Base-by-base conservation (phyloP, 1,139 yeast species). In the Saccharomycopsis phalli region DNA sequence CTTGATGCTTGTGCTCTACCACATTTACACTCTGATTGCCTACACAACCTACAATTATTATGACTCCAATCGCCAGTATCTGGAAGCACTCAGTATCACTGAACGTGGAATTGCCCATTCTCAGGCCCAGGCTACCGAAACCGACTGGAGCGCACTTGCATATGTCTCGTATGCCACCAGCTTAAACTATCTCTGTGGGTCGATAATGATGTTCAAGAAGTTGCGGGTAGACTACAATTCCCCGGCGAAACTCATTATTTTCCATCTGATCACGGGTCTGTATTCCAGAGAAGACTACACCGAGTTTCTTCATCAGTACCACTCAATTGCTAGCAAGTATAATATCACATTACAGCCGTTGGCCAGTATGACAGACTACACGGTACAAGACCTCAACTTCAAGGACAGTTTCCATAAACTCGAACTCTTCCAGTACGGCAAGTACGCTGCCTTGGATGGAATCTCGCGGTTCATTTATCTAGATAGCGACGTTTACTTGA, bases 101-200 rank as follows among this genome's bases (percentile, higher is more conserved):
- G n/a, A n/a, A n/a, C n/a, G n/a, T n/a, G n/a, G n/a, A n/a, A n/a
- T n/a, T n/a, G n/a, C n/a, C n/a, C 28, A 32, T 10, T 26, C 31
- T 17, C 5, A 14, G 7, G 13, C 19, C 8, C 18, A 26, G 20
- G n/a, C 11, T 14, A 7, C 18, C 7, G 30, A 43, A 0, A 53
- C 62, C 2, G 58, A 60, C 38, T 65, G 68, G 68, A 34, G 52
- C 3, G 54, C 53, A 34, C 58, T 46, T 38, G 75, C 75, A 0
- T 71, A 71, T 49, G 69, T 69, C 4, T 63, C 65, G 36, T 71
- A 71, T 48, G 74, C 71, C 1, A 68, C 76, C 0, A 58, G 62
- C 34, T 44, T 55, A 1, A 54, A 62, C 14, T 67, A 69, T 42
- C 52, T 70, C 38, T 65, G 74, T 43, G 65, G 67, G 33, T 61